Evolutionary conservation across 1,284 basidiomycete genomes (phyloP).

Genomic region (Cutaneotrichosporon dermatis): DNA sequence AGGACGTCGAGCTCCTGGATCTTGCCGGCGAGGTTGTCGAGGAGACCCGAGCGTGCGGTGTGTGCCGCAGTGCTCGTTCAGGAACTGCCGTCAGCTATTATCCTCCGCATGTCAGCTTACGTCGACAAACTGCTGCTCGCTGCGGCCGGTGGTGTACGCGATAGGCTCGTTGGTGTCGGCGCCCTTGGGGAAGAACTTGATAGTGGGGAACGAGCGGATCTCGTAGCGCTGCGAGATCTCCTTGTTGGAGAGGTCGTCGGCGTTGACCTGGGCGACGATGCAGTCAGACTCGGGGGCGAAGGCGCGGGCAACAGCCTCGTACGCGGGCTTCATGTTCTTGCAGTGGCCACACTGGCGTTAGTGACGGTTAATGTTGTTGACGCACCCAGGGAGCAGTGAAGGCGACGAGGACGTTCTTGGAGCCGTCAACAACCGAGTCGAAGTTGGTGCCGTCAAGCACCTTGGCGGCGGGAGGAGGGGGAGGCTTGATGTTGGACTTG

Average conservation of each 20-base stretch:
- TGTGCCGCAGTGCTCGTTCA: constrained; percentile 85
- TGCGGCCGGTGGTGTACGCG: constrained; percentile 54
- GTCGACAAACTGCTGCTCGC: constrained; percentile 51
- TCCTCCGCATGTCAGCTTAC: neutral
- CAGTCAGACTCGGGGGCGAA: constrained; percentile 76
- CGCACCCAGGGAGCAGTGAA: constrained; percentile 65
- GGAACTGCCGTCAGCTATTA: constrained; percentile 36
- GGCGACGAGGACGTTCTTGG: constrained; percentile 81
- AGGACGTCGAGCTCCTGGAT: constrained; percentile 67
- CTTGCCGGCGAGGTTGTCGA: constrained; percentile 79
- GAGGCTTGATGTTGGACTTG: constrained; percentile 78
- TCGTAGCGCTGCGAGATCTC: constrained; percentile 69
- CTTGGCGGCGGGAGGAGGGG: constrained; percentile 67
- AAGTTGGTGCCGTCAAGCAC: constrained; percentile 70
- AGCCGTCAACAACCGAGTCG: constrained; percentile 64
- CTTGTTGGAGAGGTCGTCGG: constrained; percentile 75
- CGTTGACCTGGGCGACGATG: constrained; percentile 84
- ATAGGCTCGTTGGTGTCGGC: constrained; percentile 53
- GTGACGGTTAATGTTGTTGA: neutral
- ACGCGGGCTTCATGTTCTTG: constrained; percentile 70
- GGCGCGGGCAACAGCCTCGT: constrained; percentile 74
- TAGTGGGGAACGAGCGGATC: constrained; percentile 74
- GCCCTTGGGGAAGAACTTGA: constrained; percentile 87
- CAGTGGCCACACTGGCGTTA: constrained; percentile 20
- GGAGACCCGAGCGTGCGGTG: constrained; percentile 72